Evolutionary conservation across 306 rosid genomes (phyloP).

Genomic region (Morella rubra): DNA sequence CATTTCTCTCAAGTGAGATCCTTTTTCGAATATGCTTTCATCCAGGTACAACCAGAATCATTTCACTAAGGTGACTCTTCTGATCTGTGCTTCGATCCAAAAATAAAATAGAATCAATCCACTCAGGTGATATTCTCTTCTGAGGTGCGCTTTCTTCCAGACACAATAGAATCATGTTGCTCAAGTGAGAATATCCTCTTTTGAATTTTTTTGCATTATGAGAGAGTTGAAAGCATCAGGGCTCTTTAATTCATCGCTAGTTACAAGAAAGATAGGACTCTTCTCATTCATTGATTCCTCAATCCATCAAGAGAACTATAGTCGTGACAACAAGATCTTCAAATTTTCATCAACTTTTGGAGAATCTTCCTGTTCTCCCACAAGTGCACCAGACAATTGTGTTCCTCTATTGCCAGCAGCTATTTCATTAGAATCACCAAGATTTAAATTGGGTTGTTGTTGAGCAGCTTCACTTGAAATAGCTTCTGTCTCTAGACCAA

Average conservation of each 20-base stretch:
- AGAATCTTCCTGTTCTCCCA: slow-evolving; percentile 79
- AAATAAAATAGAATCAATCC: too few relatives aligned
- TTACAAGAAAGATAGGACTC: slow-evolving; percentile 72
- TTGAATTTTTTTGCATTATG: slow-evolving; percentile 66
- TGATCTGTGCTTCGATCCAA: too few relatives aligned
- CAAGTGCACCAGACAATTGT: slow-evolving; percentile 62
- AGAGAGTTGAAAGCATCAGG: slow-evolving; percentile 49
- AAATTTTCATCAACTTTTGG: slow-evolving; percentile 74
- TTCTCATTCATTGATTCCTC: slow-evolving; percentile 53
- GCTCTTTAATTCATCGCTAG: slow-evolving; percentile 56
- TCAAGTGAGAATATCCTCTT: slow-evolving; percentile 54
- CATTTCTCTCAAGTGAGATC: slow-evolving; percentile 52
- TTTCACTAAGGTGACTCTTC: slow-evolving; percentile 7
- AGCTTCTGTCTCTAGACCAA: slow-evolving; percentile 40
- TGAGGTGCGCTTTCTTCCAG: too few relatives aligned
- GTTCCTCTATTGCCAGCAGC: slow-evolving; percentile 62
- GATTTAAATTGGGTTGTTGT: slow-evolving; percentile 53
- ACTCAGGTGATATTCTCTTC: too few relatives aligned
- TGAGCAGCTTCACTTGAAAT: slow-evolving; percentile 51
- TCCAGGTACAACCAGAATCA: slow-evolving; percentile 45
- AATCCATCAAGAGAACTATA: slow-evolving; percentile 58
- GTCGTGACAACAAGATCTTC: slow-evolving; percentile 63
- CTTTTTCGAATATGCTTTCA: slow-evolving; percentile 39
- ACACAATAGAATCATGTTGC: neutral
- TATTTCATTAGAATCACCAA: slow-evolving; percentile 90